Conservation (phyloP, 1,284 basidiomycete species). For the Rhodotorula glutinis region DNA sequence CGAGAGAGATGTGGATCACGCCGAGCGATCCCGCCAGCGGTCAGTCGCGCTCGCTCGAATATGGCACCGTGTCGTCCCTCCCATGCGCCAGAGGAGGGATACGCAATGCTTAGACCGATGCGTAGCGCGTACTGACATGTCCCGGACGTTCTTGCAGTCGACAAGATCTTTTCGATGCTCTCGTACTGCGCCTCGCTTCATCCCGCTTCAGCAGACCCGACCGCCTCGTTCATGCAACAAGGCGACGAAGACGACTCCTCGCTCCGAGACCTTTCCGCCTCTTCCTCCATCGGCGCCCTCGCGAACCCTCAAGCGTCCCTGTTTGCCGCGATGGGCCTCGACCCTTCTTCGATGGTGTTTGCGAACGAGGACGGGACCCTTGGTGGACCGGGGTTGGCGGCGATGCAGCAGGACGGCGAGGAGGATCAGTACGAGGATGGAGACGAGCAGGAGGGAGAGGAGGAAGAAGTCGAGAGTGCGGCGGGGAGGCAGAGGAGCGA, state of each 20-base stretch:
- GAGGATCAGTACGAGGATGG: constrained; percentile 1
- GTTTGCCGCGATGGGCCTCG: constrained; percentile 37
- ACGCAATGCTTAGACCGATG: no score
- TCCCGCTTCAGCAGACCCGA: constrained; percentile 51
- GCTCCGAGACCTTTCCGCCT: not conserved
- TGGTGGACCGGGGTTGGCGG: constrained; percentile 18
- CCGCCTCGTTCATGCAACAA: not conserved
- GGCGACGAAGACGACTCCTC: not conserved
- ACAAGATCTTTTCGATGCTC: constrained; percentile 79
- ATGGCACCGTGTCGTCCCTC: no score
- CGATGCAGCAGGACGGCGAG: not conserved
- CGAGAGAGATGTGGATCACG: constrained; percentile 70
- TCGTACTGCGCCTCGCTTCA: constrained; percentile 87
- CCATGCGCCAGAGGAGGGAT: no score
- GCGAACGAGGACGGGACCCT: constrained; percentile 31
- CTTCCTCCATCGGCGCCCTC: not conserved
- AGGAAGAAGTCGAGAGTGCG: constrained; percentile 2
- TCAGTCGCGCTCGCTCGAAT: constrained; percentile 51
- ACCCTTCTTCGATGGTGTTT: constrained; percentile 34
- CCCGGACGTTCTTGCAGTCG: constrained; percentile 57
- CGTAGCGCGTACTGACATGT: no score
- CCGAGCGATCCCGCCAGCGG: constrained; percentile 60
- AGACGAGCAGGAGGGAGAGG: constrained; percentile 1
- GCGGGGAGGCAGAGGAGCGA: constrained; percentile 26
- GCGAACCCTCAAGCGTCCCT: constrained; percentile 3